phyloP scores from a whole-genome alignment of 1,284 basidiomycete species.

The Laetiporus sulphureus region DNA sequence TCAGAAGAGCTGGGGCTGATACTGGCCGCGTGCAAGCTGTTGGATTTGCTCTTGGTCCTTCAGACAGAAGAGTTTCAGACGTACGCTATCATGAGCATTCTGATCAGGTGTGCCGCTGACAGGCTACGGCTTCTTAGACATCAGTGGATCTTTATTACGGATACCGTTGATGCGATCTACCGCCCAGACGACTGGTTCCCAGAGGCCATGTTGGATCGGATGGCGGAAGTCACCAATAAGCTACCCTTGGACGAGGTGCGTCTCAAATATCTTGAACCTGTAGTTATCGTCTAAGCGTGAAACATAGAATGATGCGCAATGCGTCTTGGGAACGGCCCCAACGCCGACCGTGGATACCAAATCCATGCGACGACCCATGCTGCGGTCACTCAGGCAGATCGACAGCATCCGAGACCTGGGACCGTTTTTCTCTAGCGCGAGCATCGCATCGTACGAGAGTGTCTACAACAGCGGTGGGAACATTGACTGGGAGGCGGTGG shows the following conservation, averaged over 20 bases:
- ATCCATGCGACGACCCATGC: conserved; percentile 65
- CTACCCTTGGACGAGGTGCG: conserved; percentile 41
- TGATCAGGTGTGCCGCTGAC: too few relatives aligned
- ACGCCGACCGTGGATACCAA: conserved; percentile 23
- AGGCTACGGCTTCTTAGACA: conserved; percentile 48
- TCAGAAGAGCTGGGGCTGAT: conserved; percentile 81
- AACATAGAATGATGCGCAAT: conserved; percentile 11
- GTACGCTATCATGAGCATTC: conserved; percentile 55
- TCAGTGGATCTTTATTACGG: conserved; percentile 98
- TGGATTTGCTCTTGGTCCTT: conserved; percentile 86
- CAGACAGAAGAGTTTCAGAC: conserved; percentile 99
- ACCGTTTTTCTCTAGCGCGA: conserved; percentile 85
- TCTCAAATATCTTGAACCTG: too few relatives aligned
- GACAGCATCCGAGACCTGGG: conserved; percentile 77
- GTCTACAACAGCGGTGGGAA: conserved; percentile 74
- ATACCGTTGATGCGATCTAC: conserved; percentile 94
- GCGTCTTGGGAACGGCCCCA: conserved; percentile 9
- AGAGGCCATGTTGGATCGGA: conserved; percentile 85
- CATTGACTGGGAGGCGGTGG: conserved; percentile 85
- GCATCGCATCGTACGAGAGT: conserved; percentile 85
- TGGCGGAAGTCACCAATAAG: conserved; percentile 76
- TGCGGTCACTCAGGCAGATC: conserved; percentile 63
- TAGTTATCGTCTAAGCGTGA: too few relatives aligned
- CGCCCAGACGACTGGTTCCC: conserved; percentile 79
- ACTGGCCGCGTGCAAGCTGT: conserved; percentile 87